These are phyloP conservation scores for Magnaporthiopsis poae DNA, from an alignment of 2,329 filamentous ascomycete genomes.

Conservation along the genomic window DNA sequence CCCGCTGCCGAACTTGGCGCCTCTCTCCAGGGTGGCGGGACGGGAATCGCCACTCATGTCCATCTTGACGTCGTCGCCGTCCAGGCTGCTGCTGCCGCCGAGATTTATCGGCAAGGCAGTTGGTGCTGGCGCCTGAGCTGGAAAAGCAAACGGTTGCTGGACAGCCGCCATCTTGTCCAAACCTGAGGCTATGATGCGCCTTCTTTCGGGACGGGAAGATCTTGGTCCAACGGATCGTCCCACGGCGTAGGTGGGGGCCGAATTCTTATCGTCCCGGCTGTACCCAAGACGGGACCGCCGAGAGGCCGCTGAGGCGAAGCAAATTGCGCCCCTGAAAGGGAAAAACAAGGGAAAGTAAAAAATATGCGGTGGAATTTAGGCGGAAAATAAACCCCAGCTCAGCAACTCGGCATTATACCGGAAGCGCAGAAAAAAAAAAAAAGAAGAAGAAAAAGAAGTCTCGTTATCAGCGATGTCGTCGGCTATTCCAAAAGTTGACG, in stretches of 20 bases:
- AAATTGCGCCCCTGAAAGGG: too few species aligned
- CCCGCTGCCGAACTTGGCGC: slow-evolving; percentile 34
- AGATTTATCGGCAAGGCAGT: slow-evolving; percentile 19
- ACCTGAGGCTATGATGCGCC: background rate
- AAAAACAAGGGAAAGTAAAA: background rate
- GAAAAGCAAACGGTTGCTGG: slow-evolving; percentile 16
- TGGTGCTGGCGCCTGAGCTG: slow-evolving; percentile 16
- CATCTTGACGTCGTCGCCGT: slow-evolving; percentile 21
- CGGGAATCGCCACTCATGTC: slow-evolving; percentile 26
- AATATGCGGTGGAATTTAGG: background rate
- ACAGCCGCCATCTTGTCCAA: slow-evolving; percentile 15
- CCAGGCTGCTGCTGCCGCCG: slow-evolving; percentile 9
- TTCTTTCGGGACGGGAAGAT: background rate
- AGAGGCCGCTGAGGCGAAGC: too few species aligned
- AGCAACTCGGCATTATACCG: too few species aligned
- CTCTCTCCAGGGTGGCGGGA: slow-evolving; percentile 21
- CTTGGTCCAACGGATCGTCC: background rate
- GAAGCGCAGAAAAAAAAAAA: background rate
- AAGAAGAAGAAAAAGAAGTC: background rate
- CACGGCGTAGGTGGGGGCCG: background rate
- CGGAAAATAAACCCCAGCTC: background rate
- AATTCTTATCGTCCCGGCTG: too few species aligned
- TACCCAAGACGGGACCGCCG: too few species aligned
- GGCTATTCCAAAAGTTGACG: too few species aligned
- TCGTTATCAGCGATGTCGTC: background rate